A percentile compares a stretch with the other conserved stretches of the same genome.
These are phyloP conservation scores for Tubosaeta brunneosetosa DNA, from an alignment of 768 basidiomycete genomes.

Conservation along the genomic window DNA sequence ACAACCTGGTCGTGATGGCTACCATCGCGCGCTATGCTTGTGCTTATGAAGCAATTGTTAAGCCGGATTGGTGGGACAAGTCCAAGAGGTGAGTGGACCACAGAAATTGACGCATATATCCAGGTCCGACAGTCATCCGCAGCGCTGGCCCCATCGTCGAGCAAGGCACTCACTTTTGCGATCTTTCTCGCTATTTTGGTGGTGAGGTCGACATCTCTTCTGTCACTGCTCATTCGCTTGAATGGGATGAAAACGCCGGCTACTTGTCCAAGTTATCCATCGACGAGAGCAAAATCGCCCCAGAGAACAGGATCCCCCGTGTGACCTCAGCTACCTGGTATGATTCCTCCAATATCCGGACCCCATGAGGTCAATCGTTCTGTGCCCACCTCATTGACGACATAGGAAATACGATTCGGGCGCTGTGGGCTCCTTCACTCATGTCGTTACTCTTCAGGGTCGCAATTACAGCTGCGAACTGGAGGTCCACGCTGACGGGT, in stretches of 20 bases:
- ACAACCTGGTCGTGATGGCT: conserved; percentile 91
- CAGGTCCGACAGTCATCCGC: conserved; percentile 2
- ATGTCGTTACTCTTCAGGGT: conserved; percentile 89
- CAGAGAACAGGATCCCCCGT: conserved; percentile 89
- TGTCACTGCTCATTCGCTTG: conserved; percentile 82
- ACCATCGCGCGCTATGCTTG: conserved; percentile 94
- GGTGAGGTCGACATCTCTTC: conserved; percentile 86
- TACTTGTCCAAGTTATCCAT: conserved; percentile 72
- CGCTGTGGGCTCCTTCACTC: conserved; percentile 88
- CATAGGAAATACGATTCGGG: conserved; percentile 91
- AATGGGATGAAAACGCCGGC: conserved; percentile 90
- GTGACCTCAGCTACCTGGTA: conserved; percentile 91
- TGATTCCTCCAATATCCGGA: conserved; percentile 23
- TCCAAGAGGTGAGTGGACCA: conserved; percentile 63
- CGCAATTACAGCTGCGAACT: conserved; percentile 92
- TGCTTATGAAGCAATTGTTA: conserved; percentile 75
- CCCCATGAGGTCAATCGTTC: conserved; percentile 9
- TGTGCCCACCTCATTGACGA: conserved; percentile 16
- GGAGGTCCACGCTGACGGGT: conserved; percentile 92
- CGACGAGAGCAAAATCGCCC: conserved; percentile 80
- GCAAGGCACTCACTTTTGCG: conserved; percentile 96
- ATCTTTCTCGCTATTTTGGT: conserved; percentile 95
- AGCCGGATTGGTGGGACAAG: conserved; percentile 94
- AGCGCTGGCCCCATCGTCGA: conserved; percentile 80
- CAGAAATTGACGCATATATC: neutral